Percentiles rank a stretch among this genome's conserved stretches.
Evolutionary conservation across 441 rosid species (phyloP).

Genomic region (Sinapis alba): DNA sequence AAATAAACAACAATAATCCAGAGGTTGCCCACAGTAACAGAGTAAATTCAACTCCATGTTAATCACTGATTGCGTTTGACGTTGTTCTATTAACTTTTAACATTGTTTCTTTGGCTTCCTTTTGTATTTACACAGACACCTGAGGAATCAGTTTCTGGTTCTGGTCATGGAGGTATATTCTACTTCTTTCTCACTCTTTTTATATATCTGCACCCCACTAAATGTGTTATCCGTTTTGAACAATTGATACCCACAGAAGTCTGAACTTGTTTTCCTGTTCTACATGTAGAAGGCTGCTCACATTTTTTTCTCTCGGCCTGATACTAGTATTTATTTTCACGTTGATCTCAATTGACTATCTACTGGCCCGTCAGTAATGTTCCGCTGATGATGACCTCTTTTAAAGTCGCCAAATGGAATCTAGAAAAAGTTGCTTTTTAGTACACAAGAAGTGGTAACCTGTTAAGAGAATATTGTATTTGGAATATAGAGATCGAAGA

Average conservation of each 20-base stretch:
- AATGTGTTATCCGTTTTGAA: conserved; percentile 2
- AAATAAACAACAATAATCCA: conserved; percentile 21
- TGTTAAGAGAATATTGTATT: background rate
- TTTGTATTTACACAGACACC: conserved; percentile 28
- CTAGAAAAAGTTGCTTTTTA: conserved; percentile 14
- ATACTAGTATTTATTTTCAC: background rate
- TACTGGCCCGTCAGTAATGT: background rate
- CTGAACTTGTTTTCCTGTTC: conserved; percentile 5
- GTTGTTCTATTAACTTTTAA: conserved; percentile 12
- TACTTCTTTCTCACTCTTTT: conserved; percentile 7
- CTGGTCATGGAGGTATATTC: conserved; percentile 34
- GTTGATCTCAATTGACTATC: conserved; percentile 10
- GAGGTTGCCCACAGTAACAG: conserved; percentile 31
- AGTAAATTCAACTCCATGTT: conserved; percentile 32
- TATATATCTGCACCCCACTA: background rate
- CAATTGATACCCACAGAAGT: conserved; percentile 3
- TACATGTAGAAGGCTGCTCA: background rate
- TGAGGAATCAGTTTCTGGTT: conserved; percentile 31
- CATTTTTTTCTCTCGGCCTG: background rate
- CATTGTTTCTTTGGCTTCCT: conserved; percentile 29
- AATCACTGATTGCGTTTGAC: background rate
- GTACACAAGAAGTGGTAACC: conserved; percentile 18
- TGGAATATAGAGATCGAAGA: conserved; percentile 42
- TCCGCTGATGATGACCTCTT: conserved; percentile 1
- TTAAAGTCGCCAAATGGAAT: conserved; percentile 10